Percentiles rank a stretch among this genome's conserved stretches.
phyloP scores from a whole-genome alignment of 2,329 filamentous ascomycete species.

The Fusarium verticillioides region DNA sequence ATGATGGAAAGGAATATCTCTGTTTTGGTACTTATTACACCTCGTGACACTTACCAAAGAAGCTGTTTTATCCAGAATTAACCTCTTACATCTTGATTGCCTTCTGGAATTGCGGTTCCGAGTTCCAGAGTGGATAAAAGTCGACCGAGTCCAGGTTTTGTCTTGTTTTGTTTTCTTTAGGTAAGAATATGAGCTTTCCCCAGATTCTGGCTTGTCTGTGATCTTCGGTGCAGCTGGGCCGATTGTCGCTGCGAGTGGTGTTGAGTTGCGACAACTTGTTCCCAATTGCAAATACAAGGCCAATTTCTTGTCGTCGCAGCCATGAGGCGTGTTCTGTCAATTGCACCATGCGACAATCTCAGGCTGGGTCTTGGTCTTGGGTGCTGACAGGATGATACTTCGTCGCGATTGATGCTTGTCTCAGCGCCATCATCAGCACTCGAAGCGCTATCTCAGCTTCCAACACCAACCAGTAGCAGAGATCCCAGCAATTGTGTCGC shows the following conservation, averaged over 20 bases:
- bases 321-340: fast-evolving
- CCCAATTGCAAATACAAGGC: fast-evolving
- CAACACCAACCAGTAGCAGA: fast-evolving
- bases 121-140: not conserved
- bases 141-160: not conserved
- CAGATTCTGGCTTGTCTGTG: not conserved
- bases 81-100: not conserved
- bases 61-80: constrained; percentile 1
- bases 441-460: not conserved
- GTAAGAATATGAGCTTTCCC: not conserved
- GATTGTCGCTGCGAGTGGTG: not conserved
- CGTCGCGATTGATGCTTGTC: fast-evolving
- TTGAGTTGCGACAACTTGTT: fast-evolving
- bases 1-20: not conserved
- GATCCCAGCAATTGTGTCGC: not conserved
- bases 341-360: fast-evolving
- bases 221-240: not conserved
- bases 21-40: not conserved
- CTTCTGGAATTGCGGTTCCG: not conserved
- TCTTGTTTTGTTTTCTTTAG: not conserved
- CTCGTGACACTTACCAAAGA: not conserved
- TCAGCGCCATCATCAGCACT: not conserved
- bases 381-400: not conserved
- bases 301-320: fast-evolving
- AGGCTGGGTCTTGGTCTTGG: not conserved